Evolutionary conservation across 2,329 filamentous ascomycete species (phyloP).

Genomic region (Penicillium olsonii): DNA sequence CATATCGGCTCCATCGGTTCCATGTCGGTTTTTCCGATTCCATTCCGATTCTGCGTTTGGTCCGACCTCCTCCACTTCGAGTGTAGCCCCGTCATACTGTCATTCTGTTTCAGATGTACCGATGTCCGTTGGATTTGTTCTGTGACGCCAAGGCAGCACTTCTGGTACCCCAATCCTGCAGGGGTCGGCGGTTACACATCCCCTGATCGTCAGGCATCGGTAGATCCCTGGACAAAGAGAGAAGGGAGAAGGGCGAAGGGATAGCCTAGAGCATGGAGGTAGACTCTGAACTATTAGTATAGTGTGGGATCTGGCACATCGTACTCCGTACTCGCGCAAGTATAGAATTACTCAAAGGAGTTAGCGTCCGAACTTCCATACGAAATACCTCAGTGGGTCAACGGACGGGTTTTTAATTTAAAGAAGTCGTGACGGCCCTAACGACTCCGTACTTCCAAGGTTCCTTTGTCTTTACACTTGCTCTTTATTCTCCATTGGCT

Average conservation of each 20-base stretch:
- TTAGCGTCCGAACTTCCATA: not conserved
- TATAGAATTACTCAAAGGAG: not conserved
- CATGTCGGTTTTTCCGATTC: too few species aligned
- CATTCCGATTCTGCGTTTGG: too few species aligned
- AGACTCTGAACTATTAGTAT: not conserved
- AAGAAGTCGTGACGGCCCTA: not conserved
- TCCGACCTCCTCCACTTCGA: too few species aligned
- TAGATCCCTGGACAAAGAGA: not conserved
- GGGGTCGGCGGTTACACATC: not conserved
- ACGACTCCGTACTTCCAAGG: too few species aligned
- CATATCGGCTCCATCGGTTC: too few species aligned
- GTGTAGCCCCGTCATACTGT: too few species aligned
- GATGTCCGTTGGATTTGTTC: not conserved
- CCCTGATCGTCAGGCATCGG: constrained; percentile 20
- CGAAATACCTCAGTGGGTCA: constrained; percentile 4
- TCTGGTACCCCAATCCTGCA: not conserved
- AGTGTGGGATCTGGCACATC: not conserved
- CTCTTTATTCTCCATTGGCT: too few species aligned
- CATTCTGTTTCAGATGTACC: not conserved
- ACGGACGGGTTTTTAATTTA: constrained; percentile 3
- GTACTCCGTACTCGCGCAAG: not conserved
- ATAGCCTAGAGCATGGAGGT: not conserved
- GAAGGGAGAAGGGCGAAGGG: too few species aligned
- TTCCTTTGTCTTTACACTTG: too few species aligned
- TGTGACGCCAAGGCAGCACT: not conserved